Evolutionary conservation across 2,329 filamentous ascomycete species (phyloP), one percentile per base, ranked within the genome.

Genomic region (Aspergillus texensis): DNA sequence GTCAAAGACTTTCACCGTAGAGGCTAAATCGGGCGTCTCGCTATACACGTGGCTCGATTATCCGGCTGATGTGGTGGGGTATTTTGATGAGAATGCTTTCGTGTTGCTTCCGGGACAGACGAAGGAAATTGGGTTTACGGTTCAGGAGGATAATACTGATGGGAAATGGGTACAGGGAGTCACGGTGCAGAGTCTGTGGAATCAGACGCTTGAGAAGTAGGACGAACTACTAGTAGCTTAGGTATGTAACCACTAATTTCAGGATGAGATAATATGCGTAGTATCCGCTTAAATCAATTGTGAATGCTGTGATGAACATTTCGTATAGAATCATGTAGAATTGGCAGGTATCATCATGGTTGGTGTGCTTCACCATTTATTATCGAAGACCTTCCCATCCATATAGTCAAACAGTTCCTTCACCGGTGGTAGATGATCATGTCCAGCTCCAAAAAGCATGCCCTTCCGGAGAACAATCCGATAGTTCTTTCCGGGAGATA

Each of bases 11-110:
- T 86, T 86, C 65, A 82, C 77, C 0, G 80, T 86, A 0, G 77
- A 78, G 39, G 84, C 84, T 0, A 81, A 74, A 16, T 76, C 65
- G 0, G 84, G 83, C 0, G 78, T 85, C 0, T 83, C 84, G 4
- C 77, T 83, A 4, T 86, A 84, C 76, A 85, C 84, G 1, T 87
- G 84, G 84, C 70, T 87, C 2, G 83, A 84, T 59, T 82, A 85
- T 62, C 83, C 84, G 0, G 73, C 78, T 1, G 81, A 80, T 0
- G 76, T 79, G 1, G 79, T 86, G 11, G 76, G 84, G 0, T 79
- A 80, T 39, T 88, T 87, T 63, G 81, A 85, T 8, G 76, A 80
- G 1, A 87, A 88, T 69, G 80, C 79, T 0, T 87, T 88, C 64
- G 80, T 82, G 70, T 68, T 88, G 39, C 66, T 75, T 48, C 76